Evolutionary conservation across 305 asterid genomes (phyloP), one percentile per base, ranked within the genome.

Genomic region (Solanum chacoense): DNA sequence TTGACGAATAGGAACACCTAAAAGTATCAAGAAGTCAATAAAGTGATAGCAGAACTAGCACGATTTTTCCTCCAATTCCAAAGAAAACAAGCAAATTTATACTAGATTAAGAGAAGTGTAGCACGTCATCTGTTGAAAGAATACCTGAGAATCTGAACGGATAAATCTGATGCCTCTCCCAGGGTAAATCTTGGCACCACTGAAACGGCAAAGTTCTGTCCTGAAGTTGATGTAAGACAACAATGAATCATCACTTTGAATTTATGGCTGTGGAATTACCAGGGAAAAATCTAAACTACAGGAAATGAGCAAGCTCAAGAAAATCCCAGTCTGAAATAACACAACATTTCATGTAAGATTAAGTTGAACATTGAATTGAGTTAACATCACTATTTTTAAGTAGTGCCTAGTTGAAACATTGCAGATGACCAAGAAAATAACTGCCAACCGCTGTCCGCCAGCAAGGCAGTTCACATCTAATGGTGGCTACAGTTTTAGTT

Each of bases 131-230:
- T 20, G 0, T 45, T 45, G 11, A 81, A 45, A 50, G 31, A 32
- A 28, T 87, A 90, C 92, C 91, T 91, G 93, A 74, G 93, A 91
- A 85, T 91, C 93, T 0, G 92, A 55, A 12, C 93, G 92, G 65
- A 91, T 75, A 85, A 89, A 91, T 89, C 93, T 90, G 83, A 91
- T 91, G 32, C 93, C 93, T 89, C 80, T 91, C 20, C 93, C 93
- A 69, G 93, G 93, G 78, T 90, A 91, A 65, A 91, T 91, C 88
- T 91, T 91, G 36, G 89, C 91, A 34, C 93, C 93, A 38, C 93
- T 91, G 65, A 90, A 91, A 24, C 93, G 93, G 42, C 93, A 91
- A 83, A 91, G 93, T 86, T 91, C 93, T 80, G 93, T 91, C 90
- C 93, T 91, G 90, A 45, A 76, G 78, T n/a, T 55, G 35, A 87